Conservation (phyloP, 352 stramenopile genomes). For the Globisporangium mamillatum region DNA sequence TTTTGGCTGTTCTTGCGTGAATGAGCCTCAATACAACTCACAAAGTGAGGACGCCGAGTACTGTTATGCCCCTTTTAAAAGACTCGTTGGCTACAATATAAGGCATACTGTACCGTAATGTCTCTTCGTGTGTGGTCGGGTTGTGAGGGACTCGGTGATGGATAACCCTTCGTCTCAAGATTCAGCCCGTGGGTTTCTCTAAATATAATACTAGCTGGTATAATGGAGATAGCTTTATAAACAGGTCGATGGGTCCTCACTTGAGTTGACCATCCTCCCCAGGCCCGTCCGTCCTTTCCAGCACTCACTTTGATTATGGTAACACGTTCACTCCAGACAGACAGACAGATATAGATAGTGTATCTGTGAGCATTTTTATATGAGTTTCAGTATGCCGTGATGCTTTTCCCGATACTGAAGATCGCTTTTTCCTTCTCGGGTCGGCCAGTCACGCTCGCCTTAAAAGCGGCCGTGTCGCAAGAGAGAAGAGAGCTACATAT, state of each 20-base stretch:
- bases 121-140: neutral
- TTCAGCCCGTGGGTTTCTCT: neutral
- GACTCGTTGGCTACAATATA: neutral
- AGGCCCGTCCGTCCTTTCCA: too few species aligned
- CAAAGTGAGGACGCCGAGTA: neutral
- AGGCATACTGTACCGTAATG: too few species aligned
- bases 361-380: neutral
- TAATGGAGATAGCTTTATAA: neutral
- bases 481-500: neutral
- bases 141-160: slow-evolving; percentile 2
- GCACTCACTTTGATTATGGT: neutral
- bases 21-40: neutral
- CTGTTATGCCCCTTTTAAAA: neutral
- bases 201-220: neutral
- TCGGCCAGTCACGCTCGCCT: neutral
- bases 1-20: neutral
- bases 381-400: neutral
- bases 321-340: neutral
- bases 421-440: neutral
- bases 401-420: neutral
- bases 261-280: too few species aligned
- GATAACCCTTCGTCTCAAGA: neutral
- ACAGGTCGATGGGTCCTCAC: neutral
- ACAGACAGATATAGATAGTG: neutral
- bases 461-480: slow-evolving; percentile 1